A percentile compares a stretch with the other conserved stretches of the same genome.
These are phyloP conservation scores for Neotropicomus parvogracilis DNA, from an alignment of 1,284 basidiomycete genomes.

Conservation along the genomic window DNA sequence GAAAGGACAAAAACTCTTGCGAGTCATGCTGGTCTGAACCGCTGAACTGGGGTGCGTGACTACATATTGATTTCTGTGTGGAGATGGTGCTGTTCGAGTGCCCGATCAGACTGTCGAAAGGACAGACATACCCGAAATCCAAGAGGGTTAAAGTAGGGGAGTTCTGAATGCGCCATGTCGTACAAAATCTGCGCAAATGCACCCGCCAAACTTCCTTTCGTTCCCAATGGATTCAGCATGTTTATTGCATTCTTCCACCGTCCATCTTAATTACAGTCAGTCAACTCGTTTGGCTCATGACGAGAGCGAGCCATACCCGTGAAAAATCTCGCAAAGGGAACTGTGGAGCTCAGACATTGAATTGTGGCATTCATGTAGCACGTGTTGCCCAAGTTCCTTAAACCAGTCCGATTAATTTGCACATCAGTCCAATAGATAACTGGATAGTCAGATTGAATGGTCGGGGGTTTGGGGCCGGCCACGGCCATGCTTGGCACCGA, in stretches of 20 bases:
- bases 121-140: slow-evolving; percentile 73
- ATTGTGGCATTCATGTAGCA: slow-evolving; percentile 99
- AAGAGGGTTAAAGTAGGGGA: slow-evolving; percentile 80
- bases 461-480: slow-evolving; percentile 47
- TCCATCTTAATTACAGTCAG: slow-evolving; percentile 54
- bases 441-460: slow-evolving; percentile 67
- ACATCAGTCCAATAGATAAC: slow-evolving; percentile 78
- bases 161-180: slow-evolving; percentile 86
- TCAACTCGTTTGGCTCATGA: neutral
- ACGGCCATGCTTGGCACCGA: slow-evolving; percentile 16
- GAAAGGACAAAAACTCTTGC: slow-evolving; percentile 93
- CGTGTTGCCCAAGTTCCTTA: slow-evolving; percentile 97
- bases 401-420: slow-evolving; percentile 77
- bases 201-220: slow-evolving; percentile 79
- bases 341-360: slow-evolving; percentile 91
- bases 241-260: slow-evolving; percentile 89
- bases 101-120: neutral
- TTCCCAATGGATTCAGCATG: slow-evolving; percentile 82
- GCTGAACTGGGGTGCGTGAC: slow-evolving; percentile 83
- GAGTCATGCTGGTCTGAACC: slow-evolving; percentile 96
- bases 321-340: slow-evolving; percentile 89
- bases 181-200: slow-evolving; percentile 84
- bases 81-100: neutral
- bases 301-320: slow-evolving; percentile 52
- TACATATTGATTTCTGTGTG: slow-evolving; percentile 75